These are phyloP conservation scores for Tolypocladium endophyticum DNA, from an alignment of 2,329 filamentous ascomycete genomes.

Conservation along the genomic window DNA sequence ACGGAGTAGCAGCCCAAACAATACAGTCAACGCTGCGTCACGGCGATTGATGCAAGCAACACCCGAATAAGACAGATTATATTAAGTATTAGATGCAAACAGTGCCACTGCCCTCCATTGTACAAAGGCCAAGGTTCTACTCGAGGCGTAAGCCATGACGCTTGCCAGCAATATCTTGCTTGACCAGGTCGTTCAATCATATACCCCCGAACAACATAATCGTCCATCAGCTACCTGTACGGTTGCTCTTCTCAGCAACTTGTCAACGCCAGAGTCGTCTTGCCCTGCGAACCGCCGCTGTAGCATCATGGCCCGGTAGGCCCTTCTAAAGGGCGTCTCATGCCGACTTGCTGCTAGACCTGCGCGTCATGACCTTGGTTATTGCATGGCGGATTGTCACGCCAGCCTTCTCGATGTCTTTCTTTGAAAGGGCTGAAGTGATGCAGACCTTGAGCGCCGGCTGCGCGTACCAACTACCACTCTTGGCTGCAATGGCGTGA, in stretches of 20 bases:
- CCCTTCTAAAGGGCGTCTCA: background rate
- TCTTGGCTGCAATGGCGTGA: constrained; percentile 52
- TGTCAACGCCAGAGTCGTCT: background rate
- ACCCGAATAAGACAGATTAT: background rate
- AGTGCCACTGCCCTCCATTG: background rate
- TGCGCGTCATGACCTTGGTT: constrained; percentile 75
- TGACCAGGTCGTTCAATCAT: background rate
- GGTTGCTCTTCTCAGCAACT: background rate
- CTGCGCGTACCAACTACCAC: constrained; percentile 57
- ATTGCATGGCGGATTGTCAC: constrained; percentile 82
- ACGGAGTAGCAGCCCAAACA: background rate
- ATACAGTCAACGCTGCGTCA: background rate
- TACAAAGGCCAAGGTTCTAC: background rate
- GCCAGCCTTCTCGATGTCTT: constrained; percentile 92
- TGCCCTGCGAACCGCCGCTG: background rate
- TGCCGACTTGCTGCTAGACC: constrained; percentile 32
- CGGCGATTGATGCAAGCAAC: background rate
- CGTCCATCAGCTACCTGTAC: background rate
- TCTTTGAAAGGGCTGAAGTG: constrained; percentile 78
- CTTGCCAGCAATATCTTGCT: background rate
- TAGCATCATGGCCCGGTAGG: background rate
- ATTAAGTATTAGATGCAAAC: background rate
- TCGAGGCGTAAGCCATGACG: background rate
- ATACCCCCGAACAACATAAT: background rate
- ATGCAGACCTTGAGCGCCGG: constrained; percentile 88